Evolutionary conservation across 1,139 yeast genomes (phyloP), one percentile per base, ranked within the genome.

Genomic region (Saccharomyces uvarum): DNA sequence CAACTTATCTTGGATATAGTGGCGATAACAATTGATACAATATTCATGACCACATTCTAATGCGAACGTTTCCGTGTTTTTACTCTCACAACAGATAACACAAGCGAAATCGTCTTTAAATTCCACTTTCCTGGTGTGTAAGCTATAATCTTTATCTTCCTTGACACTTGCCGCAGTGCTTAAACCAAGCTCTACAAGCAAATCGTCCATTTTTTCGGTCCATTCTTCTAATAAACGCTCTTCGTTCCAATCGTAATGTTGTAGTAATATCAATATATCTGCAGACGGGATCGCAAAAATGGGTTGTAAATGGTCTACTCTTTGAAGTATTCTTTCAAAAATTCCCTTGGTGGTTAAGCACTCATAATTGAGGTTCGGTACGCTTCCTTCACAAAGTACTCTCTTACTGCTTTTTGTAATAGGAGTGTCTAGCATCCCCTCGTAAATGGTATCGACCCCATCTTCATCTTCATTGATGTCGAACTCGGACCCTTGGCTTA

Each of bases 151-250:
- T 14, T 62, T 38, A 3, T 48, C 53, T 5, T 48, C 47, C 28
- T 51, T 50, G 9, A 51, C 53, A 16, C 55, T 54, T 26, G 56
- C 59, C 7, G 51, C 51, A 26, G 73, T 66, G 44, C 50, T 59
- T 5, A 85, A 61, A 1, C 93, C 91, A 38, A 83, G 79, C 13
- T 70, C 70, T 3, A 66, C 62, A 41, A 79, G 67, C 2, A 84
- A 74, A 14, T 70, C 67, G 4, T 70, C 73, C 53, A 79, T 74
- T 57, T 81, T 73, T 51, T 80, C 85, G 64, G 86, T 82, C 71
- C 79, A 88, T 49, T 77, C 78, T 57, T 88, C 91, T 53, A 88
- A 74, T 47, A 88, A 76, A 52, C 79, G 79, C 56, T 88, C 95
- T 49, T 80, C 79, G 66, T 85, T 88, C 96, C 96, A 89, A 51